Base-by-base conservation (phyloP, 78 protist species). In the Speleostelium caveatum region DNA sequence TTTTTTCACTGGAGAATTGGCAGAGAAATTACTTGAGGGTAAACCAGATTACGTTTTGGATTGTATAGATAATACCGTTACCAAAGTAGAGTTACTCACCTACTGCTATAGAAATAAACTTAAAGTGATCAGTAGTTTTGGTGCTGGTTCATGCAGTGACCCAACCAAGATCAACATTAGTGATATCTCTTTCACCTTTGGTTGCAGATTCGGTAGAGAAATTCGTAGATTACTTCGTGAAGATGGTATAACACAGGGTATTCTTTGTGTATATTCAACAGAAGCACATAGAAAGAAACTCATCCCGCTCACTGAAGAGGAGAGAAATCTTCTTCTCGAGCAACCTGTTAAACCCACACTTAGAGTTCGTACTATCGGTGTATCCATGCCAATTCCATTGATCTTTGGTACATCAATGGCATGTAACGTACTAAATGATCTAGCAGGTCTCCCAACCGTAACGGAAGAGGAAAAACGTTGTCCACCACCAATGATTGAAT, bases 121-220 rank as follows among this genome's bases (percentile, higher is more conserved):
- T 22, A 58, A 35, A 21, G 87, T 95, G 0, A 45, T 94, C 55
- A 56, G 85, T 26, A 73, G 94, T 14, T 69, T 93, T 45, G 97
- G 97, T n/a, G 97, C 96, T 1, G 96, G 96, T 0, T 86, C 93
- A 5, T 80, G 83, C 32, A 42, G 65, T 0, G 95, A 96, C 58
- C 92, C 90, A 16, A 87, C 93, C 0, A 39, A 49, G 7, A 71
- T 94, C 42, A 61, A 62, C 58, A 53, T 92, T 2, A 17, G 36
- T 1, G 94, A 89, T 39, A 58, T 89, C 14, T 12, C 51, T 0
- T 75, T 51, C 32, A 76, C 94, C 0, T 75, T 53, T 65, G 75
- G 80, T 24, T 68, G 87, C 32, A 63, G 75, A 41, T 62, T 76
- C 8, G 73, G 73, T 6, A 72, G 74, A 28, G 72, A 66, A 22